Conservation (phyloP, 2,329 filamentous ascomycete genomes). For the Colletotrichum lupini region DNA sequence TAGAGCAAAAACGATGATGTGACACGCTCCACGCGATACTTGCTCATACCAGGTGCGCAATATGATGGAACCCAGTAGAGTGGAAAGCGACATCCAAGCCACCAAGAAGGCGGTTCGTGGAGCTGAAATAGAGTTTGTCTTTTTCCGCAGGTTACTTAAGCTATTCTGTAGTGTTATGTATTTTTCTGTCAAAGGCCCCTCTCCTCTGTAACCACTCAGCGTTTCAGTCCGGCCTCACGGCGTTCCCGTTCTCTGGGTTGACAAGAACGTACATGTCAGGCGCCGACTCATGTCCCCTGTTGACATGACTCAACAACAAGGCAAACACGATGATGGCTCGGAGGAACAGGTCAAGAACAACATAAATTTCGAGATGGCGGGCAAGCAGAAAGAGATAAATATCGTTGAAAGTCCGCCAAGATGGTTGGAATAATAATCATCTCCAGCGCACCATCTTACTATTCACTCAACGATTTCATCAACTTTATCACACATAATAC, state of each 20-base stretch:
- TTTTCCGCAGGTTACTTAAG: neutral
- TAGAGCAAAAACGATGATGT: too few relatives aligned
- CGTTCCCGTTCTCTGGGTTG: neutral
- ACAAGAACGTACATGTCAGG: neutral
- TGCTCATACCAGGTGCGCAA: neutral
- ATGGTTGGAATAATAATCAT: neutral
- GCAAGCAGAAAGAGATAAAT: neutral
- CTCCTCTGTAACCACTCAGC: slow-evolving; percentile 5
- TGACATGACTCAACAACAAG: neutral
- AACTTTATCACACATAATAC: neutral
- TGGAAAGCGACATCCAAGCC: neutral
- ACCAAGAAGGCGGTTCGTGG: neutral
- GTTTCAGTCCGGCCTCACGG: slow-evolving; percentile 16
- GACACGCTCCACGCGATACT: too few relatives aligned
- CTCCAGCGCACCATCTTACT: neutral
- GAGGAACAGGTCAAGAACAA: neutral
- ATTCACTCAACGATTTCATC: too few relatives aligned
- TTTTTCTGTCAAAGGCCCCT: neutral
- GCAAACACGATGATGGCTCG: neutral
- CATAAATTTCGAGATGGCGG: neutral
- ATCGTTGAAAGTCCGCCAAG: neutral
- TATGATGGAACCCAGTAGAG: too few relatives aligned
- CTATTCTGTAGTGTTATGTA: neutral
- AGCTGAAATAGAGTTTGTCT: neutral
- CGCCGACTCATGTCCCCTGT: neutral